phyloP scores from a whole-genome alignment of 1,284 basidiomycete species.

The Pseudozyma sp. region DNA sequence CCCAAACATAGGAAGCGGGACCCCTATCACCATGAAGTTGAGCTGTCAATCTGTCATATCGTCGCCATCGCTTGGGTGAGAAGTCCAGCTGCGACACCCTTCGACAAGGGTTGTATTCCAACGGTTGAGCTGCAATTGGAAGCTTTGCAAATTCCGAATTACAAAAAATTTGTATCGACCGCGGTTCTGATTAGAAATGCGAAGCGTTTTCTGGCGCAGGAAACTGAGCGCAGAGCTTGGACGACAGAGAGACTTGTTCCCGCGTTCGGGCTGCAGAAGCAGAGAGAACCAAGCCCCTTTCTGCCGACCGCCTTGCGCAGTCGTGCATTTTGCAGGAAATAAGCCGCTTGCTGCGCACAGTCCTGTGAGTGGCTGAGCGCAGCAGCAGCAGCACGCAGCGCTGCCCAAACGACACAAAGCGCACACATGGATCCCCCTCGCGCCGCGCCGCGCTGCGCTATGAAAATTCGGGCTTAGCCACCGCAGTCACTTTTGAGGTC shows the following conservation, averaged over 20 bases:
- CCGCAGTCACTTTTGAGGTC: not conserved
- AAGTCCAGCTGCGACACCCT: too few relatives aligned
- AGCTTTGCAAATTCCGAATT: not conserved
- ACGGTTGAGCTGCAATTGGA: too few relatives aligned
- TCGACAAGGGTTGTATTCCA: too few relatives aligned
- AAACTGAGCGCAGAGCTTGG: too few relatives aligned
- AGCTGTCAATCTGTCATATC: too few relatives aligned
- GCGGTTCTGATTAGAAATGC: constrained; percentile 18
- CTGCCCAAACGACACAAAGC: constrained; percentile 1
- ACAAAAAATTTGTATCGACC: too few relatives aligned
- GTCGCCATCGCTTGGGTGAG: too few relatives aligned
- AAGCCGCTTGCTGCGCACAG: too few relatives aligned
- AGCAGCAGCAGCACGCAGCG: not conserved
- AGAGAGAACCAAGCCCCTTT: constrained; percentile 4
- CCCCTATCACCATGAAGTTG: not conserved
- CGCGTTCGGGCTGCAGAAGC: too few relatives aligned
- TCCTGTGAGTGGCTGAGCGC: constrained; percentile 9
- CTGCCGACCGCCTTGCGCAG: constrained; percentile 29
- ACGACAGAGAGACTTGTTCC: not conserved
- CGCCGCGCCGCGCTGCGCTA: not conserved
- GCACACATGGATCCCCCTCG: not conserved
- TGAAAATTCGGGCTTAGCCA: not conserved
- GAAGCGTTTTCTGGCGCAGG: not conserved
- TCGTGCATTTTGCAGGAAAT: constrained; percentile 12
- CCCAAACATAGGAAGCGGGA: not conserved